Evolutionary conservation across 2,329 filamentous ascomycete species (phyloP), one percentile per base, ranked within the genome.

Genomic region (Cladobotryum protrusum): DNA sequence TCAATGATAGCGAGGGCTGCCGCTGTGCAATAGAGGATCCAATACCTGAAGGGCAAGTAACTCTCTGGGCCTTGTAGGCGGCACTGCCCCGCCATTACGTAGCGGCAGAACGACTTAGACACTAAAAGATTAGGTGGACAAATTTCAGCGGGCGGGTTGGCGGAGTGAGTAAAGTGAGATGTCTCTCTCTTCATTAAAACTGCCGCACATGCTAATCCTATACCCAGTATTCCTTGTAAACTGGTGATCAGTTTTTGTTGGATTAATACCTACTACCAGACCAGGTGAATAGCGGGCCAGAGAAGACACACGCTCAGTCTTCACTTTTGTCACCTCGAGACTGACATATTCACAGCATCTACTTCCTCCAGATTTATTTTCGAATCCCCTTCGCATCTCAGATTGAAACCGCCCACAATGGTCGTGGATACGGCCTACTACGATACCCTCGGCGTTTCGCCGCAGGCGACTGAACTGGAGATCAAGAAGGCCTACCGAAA

Each of bases 401-500:
- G 18, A 14, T 32, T 13, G 7, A 20, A 18, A 50, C 8, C 35
- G 35, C 35, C 35, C 35, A 37, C 35, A 5, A 95, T 95, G 89
- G 89, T 93, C 61, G 87, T 86, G 62, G 89, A 95, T 69, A 95
- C 89, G 52, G 74, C 82, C 60, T 95, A 95, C 72, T 95, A 95
- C 71, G 90, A 96, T 71, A 83, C 82, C 60, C 77, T 96, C 36
- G 88, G 87, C 64, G 90, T 96, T 62, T 76, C 85, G 72, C 85
- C 89, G 57, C 89, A 86, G 49, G 92, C 91, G 29, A 86, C 88
- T 36, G 88, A 92, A 67, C 80, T 96, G 45, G 90, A 96, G 67
- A 96, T 96, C 72, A 96, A 96, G 71, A 96, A 96, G 74, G 91
- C 91, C 24, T 96, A 96, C 72, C 83, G 91, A 66, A 96, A 92